A percentile compares a stretch with the other conserved stretches of the same genome.
Conservation (phyloP, 441 rosid species). For the Melastoma candidum region DNA sequence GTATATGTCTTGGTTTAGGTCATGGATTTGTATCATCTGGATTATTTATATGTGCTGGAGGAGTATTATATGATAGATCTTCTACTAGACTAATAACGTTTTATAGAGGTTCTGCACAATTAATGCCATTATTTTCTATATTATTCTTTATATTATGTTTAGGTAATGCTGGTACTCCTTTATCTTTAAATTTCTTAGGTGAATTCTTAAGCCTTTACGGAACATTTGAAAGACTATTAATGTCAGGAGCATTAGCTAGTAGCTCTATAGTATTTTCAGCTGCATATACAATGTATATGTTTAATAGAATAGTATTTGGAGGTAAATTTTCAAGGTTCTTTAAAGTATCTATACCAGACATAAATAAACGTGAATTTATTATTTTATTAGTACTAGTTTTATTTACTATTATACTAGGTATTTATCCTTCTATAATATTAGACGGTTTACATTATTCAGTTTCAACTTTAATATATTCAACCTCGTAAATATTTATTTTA, state of each 20-base stretch:
- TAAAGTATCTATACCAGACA: background rate
- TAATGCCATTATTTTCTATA: conserved; percentile 8
- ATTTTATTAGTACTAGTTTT: background rate
- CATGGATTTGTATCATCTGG: conserved; percentile 10
- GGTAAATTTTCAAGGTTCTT: background rate
- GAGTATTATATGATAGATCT: conserved; percentile 10
- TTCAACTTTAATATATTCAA: no score
- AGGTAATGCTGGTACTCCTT: conserved; percentile 4
- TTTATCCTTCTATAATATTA: conserved; percentile 4
- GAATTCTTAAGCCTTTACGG: no score
- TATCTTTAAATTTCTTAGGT: conserved; percentile 3
- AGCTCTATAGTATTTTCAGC: background rate
- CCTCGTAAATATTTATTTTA: no score
- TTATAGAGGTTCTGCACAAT: conserved; percentile 1
- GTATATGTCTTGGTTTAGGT: no score
- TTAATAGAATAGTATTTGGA: conserved; percentile 5
- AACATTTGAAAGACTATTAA: background rate
- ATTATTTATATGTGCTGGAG: conserved; percentile 7
- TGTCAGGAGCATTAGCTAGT: background rate
- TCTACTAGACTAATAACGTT: conserved; percentile 2
- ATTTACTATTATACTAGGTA: background rate
- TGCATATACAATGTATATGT: conserved; percentile 8
- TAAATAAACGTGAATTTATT: conserved; percentile 1
- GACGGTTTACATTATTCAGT: no score
- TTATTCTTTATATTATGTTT: conserved; percentile 5